Conservation (phyloP, 164 flowering plant species). For the Macadamia integrifolia region DNA sequence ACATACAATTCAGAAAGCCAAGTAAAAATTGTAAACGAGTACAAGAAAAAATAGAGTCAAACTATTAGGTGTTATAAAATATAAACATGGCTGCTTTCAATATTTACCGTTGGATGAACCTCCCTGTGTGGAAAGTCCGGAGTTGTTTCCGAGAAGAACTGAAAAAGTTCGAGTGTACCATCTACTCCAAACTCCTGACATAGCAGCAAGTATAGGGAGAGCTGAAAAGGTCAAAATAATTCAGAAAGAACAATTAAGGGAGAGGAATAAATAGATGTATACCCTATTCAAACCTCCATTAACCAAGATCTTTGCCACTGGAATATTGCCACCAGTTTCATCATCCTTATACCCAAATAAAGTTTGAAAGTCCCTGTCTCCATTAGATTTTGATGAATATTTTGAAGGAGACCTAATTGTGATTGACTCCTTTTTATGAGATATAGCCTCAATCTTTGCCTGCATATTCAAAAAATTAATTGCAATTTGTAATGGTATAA, state of each 20-base stretch:
- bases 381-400: constrained; percentile 12
- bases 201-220: background rate
- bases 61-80: background rate
- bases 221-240: background rate
- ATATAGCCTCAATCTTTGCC: constrained; percentile 21
- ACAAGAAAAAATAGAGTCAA: background rate
- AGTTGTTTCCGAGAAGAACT: constrained; percentile 24
- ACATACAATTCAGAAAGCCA: background rate
- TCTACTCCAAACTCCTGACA: constrained; percentile 21
- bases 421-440: constrained; percentile 13
- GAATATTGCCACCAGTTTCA: constrained; percentile 8
- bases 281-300: constrained; percentile 25
- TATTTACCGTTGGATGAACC: constrained; percentile 11
- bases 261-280: background rate
- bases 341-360: constrained; percentile 21
- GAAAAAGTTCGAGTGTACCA: constrained; percentile 29
- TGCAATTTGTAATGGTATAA: background rate
- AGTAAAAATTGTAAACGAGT: background rate
- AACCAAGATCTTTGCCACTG: constrained; percentile 14
- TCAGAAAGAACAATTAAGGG: background rate
- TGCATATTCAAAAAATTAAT: background rate
- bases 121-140: constrained; percentile 12
- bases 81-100: background rate
- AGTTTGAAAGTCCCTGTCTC: constrained; percentile 16
- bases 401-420: constrained; percentile 17